These are phyloP conservation scores for Pelargonium citronellum DNA, from an alignment of 441 rosid genomes.

Conservation along the genomic window DNA sequence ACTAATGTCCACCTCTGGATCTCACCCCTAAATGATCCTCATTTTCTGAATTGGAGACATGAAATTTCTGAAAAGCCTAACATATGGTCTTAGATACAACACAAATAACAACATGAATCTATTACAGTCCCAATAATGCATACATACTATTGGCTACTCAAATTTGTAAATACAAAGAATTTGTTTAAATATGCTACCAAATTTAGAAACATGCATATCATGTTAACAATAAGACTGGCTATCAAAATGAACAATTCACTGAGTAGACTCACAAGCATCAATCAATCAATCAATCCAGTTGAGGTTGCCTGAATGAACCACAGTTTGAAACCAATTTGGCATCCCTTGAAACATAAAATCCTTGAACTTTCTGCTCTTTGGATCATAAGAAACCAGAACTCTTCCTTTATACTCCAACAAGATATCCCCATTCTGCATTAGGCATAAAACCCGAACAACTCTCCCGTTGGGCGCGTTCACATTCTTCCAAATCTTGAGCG, in stretches of 20 bases:
- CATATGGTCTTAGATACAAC: too few relatives aligned
- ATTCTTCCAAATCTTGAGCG: slow-evolving; percentile 43
- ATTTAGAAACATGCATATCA: too few relatives aligned
- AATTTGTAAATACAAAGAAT: too few relatives aligned
- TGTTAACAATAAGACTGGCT: too few relatives aligned
- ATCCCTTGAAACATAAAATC: slow-evolving; percentile 30
- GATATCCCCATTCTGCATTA: slow-evolving; percentile 22
- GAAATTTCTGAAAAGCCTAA: too few relatives aligned
- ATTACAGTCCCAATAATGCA: too few relatives aligned
- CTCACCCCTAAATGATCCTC: too few relatives aligned
- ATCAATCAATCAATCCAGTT: background rate
- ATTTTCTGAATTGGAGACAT: too few relatives aligned
- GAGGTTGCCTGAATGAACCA: background rate
- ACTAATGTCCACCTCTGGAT: too few relatives aligned
- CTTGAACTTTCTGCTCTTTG: slow-evolving; percentile 30
- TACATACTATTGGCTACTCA: too few relatives aligned
- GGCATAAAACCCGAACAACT: slow-evolving; percentile 47
- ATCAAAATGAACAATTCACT: background rate
- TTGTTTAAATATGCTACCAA: too few relatives aligned
- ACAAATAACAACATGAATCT: too few relatives aligned
- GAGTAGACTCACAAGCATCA: background rate
- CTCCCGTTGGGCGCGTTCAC: slow-evolving; percentile 29
- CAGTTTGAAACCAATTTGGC: background rate
- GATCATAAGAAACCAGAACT: slow-evolving; percentile 24
- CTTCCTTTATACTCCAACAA: slow-evolving; percentile 26